Conservation (phyloP, 1,284 basidiomycete species). For the Leccinum laetum region DNA sequence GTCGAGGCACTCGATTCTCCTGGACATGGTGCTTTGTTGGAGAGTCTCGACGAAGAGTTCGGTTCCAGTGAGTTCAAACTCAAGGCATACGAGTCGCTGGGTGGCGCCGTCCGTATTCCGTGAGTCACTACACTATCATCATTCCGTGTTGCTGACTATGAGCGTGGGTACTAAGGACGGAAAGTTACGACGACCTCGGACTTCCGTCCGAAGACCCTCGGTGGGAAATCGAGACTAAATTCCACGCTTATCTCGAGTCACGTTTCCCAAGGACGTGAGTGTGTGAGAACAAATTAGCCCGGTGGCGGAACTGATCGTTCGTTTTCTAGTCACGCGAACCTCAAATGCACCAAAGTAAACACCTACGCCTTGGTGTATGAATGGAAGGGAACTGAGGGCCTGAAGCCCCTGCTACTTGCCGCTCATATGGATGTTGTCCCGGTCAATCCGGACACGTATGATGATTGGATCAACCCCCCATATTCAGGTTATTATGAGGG, state of each 20-base stretch:
- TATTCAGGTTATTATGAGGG: conserved; percentile 52
- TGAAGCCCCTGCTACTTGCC: conserved; percentile 62
- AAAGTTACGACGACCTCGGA: conserved; percentile 42
- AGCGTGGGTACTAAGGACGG: conserved; percentile 26
- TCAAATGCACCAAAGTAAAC: conserved; percentile 54
- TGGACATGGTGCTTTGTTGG: conserved; percentile 30
- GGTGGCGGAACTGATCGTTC: not conserved
- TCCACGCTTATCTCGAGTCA: conserved; percentile 43
- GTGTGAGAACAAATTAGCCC: not conserved
- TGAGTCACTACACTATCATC: conserved; percentile 21
- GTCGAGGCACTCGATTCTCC: conserved; percentile 30
- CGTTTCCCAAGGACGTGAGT: conserved; percentile 43
- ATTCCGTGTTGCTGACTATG: not conserved
- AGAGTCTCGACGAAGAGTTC: conserved; percentile 37
- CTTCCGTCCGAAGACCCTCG: conserved; percentile 44
- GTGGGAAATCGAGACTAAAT: conserved; percentile 42
- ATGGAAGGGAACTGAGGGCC: conserved; percentile 55
- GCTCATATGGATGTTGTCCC: conserved; percentile 66
- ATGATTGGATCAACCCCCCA: conserved; percentile 53
- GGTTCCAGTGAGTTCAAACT: conserved; percentile 35
- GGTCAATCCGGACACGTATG: conserved; percentile 50
- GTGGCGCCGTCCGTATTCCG: conserved; percentile 47
- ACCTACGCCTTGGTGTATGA: conserved; percentile 63
- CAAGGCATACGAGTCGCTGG: conserved; percentile 41
- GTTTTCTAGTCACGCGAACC: conserved; percentile 40